Evolutionary conservation across 2,329 filamentous ascomycete species (phyloP).

Genomic region (Xylaria sp.): DNA sequence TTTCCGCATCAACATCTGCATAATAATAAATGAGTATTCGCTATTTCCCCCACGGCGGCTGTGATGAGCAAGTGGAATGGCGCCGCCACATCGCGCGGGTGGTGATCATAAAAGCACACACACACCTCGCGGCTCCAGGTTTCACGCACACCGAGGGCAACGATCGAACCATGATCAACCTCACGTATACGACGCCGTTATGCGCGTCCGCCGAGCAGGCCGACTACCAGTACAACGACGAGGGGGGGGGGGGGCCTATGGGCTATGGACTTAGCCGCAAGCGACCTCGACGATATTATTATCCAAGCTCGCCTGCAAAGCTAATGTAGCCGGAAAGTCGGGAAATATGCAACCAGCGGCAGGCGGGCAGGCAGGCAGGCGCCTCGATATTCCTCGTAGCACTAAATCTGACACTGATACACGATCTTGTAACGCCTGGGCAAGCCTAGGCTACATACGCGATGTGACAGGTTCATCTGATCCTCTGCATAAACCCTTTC

Average conservation of each 20-base stretch:
- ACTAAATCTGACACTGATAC: conserved; percentile 31
- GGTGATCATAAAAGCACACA: neutral
- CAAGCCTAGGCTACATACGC: conserved; percentile 17
- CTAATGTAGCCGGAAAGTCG: neutral
- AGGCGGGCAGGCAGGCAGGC: conserved; percentile 1
- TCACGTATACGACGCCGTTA: conserved; percentile 20
- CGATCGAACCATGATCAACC: conserved; percentile 17
- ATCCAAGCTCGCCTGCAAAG: neutral
- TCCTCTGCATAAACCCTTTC: conserved; percentile 8
- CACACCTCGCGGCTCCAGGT: conserved; percentile 5
- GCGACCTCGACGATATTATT: conserved; percentile 1
- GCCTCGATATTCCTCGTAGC: conserved; percentile 14
- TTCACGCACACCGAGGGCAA: conserved; percentile 4
- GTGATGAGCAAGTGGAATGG: neutral
- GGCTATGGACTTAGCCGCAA: conserved; percentile 10
- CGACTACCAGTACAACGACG: too few relatives aligned
- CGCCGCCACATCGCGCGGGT: conserved; percentile 13
- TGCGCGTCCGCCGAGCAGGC: neutral
- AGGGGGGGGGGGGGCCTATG: neutral
- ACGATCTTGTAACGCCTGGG: conserved; percentile 32
- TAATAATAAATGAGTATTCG: neutral
- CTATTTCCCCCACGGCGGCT: neutral
- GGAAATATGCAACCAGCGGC: conserved; percentile 11
- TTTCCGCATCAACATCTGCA: neutral
- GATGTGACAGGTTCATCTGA: conserved; percentile 29